These are phyloP conservation scores for Rhizopus delemar DNA, from an alignment of 371 early-diverging fungal species.

Conservation along the genomic window DNA sequence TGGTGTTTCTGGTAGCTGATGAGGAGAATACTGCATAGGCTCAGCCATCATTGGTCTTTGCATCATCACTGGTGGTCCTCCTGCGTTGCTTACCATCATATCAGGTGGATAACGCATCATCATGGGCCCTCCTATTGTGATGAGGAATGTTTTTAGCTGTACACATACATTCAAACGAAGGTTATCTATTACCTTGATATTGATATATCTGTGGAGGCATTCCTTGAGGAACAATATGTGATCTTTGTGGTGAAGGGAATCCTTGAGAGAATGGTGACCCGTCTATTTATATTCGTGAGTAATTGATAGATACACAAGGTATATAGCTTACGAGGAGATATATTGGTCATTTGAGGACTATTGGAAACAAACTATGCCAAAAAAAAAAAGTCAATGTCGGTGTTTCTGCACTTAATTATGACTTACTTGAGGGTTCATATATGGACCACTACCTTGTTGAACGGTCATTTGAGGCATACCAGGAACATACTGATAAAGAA, in stretches of 20 bases:
- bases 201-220: conserved; percentile 58
- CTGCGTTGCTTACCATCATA: conserved; percentile 42
- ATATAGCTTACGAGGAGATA: conserved; percentile 39
- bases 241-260: conserved; percentile 52
- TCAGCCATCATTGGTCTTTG: conserved; percentile 43
- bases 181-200: conserved; percentile 42
- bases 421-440: conserved; percentile 49
- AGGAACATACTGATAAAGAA: conserved; percentile 29
- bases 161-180: not conserved
- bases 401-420: not conserved
- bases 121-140: conserved; percentile 38
- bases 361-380: conserved; percentile 37
- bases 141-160: not conserved
- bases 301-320: not conserved
- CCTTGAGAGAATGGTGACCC: conserved; percentile 52
- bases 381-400: not conserved
- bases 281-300: conserved; percentile 19
- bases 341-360: conserved; percentile 51
- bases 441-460: conserved; percentile 41
- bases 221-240: conserved; percentile 54
- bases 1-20: conserved; percentile 18
- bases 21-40: conserved; percentile 30
- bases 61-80: conserved; percentile 31
- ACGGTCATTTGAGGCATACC: conserved; percentile 49
- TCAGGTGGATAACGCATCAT: conserved; percentile 60